Evolutionary conservation across 768 basidiomycete genomes (phyloP), one percentile per base, ranked within the genome.

Genomic region (Naganishia vishniacii): DNA sequence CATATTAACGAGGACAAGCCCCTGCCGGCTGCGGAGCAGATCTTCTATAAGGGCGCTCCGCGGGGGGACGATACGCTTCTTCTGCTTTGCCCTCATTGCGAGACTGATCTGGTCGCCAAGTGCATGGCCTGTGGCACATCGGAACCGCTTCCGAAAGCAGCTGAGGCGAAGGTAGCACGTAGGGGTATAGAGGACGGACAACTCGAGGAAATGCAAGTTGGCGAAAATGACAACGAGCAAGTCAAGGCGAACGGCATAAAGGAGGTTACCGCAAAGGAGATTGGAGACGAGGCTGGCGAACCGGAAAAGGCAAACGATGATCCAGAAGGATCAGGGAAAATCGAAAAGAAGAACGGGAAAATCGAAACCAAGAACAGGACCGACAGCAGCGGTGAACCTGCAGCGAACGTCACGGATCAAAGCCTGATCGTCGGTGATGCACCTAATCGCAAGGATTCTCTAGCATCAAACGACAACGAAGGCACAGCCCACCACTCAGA

Each of bases 1-100:
- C 23, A 23, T 31, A 44, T 64, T 32, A 48, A 49, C 41, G 53
- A 64, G 28, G 53, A 46, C 25, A 53, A 64, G 42, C 47, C 31
- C 16, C 28, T 45, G 28, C 53, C 53, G 16, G 20, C 23, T 25
- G 37, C 23, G 13, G 53, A 56, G 37, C 53, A 56, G 23, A 56
- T 56, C 34, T 56, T 56, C 37, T 37, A 34, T 11, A 44, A 32
- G 13, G 62, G 48, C 41, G 37, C 48, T 11, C 34, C 49, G 6
- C 47, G 53, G 11, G 41, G 44, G 23, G 53, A 56, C 32, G 53
- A 56, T 16, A 40, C 37, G 20, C 23, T 51, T 42, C 48, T 44
- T 25, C 37, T 41, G 28, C 23, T 41, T 25, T 56, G 53, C 25
- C 53, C 34, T n/a, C 53, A 56, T 40, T 56, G 53, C 37, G 53